Base-by-base conservation (phyloP, 768 basidiomycete genomes). In the Lactifluus hygrophoroides region DNA sequence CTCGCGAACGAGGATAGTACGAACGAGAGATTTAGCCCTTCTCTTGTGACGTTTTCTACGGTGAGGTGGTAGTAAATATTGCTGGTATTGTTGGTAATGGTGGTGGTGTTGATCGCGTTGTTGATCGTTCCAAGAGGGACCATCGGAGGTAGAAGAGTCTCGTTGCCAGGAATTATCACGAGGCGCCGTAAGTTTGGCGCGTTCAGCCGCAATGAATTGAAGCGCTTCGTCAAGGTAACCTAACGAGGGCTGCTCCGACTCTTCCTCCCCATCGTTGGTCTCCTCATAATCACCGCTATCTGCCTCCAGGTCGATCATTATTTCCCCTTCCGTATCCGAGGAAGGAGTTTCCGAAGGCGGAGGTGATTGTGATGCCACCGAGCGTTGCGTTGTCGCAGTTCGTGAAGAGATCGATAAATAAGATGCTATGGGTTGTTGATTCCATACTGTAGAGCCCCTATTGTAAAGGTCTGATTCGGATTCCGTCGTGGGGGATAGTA, bases 181-280 rank as follows among this genome's bases (percentile, higher is more conserved):
- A 43, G 72, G 67, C 7, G 82, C 84, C 44, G 74, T 77, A 62
- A 81, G 75, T 60, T 77, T 76, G 35, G 80, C 81, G 54, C 86
- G 76, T 68, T 90, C 88, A 10, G 80, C 81, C 43, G 84, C 85
- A 50, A 90, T 76, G 60, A 89, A 91, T n/a, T 79, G 80, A 14
- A 91, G 75, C 0, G 85, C 86, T 58, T 83, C 82, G 57, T 86
- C 86, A 16, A 91, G 77, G 52, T 80, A 79, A 0, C 89, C 89
- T 14, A 91, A 71, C 3, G 85, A 88, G 0, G 89, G 88, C 46
- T 80, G 76, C 27, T 73, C 74, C 16, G 67, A 51, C 11, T 64
- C 58, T 21, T 76, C 74, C 25, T 35, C 66, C 38, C 67, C 68
- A 0, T 61, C 58, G 53, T 68, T 65, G 7, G 58, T 61, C 23